A percentile compares a stretch with the other conserved stretches of the same genome.
These are phyloP conservation scores for Mycena vulgaris DNA, from an alignment of 768 basidiomycete species.

Conservation along the genomic window DNA sequence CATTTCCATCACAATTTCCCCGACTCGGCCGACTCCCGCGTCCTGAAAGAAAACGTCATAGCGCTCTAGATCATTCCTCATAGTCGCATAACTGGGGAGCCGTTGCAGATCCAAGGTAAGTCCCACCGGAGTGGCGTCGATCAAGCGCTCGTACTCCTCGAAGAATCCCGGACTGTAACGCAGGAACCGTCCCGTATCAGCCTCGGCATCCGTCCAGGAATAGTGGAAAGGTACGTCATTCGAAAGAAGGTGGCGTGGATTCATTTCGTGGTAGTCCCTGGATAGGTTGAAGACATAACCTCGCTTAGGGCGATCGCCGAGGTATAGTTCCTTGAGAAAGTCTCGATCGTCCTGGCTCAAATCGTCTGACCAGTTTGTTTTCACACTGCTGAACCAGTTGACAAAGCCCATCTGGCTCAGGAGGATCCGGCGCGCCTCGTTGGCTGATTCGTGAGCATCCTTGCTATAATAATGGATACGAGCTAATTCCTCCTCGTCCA, in stretches of 20 bases:
- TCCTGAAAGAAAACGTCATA: constrained; percentile 9
- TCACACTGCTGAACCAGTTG: neutral
- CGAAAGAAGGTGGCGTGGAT: neutral
- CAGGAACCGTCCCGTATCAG: neutral
- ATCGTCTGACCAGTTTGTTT: neutral
- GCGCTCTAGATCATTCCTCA: neutral
- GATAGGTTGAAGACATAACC: neutral
- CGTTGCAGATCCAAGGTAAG: too few species aligned
- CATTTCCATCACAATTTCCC: neutral
- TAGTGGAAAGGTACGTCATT: neutral
- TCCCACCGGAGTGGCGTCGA: neutral
- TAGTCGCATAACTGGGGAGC: neutral
- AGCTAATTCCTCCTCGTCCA: neutral
- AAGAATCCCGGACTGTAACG: neutral
- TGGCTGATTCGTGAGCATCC: neutral
- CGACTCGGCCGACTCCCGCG: neutral
- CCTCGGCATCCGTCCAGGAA: neutral
- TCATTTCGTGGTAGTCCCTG: neutral
- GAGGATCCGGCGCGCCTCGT: neutral
- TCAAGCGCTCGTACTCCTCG: neutral
- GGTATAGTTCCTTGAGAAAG: neutral
- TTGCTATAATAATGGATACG: neutral
- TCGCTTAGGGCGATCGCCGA: neutral
- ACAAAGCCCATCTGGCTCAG: neutral
- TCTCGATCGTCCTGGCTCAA: neutral